A percentile compares a stretch with the other conserved stretches of the same genome.
phyloP scores from a whole-genome alignment of 1,139 yeast genomes.

The Hansenula sp. region DNA sequence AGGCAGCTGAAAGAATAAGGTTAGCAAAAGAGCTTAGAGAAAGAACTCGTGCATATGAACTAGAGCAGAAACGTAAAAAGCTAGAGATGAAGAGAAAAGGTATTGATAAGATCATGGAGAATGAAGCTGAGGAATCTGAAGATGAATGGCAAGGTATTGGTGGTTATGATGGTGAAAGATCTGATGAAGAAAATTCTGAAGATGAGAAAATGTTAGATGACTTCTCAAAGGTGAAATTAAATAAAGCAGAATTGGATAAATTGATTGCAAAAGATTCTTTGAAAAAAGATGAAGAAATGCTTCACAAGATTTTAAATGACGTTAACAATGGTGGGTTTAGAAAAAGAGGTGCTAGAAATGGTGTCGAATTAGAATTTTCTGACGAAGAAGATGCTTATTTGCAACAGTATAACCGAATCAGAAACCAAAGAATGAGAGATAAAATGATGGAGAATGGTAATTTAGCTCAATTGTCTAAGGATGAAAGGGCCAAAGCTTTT shows the following conservation, averaged over 20 bases:
- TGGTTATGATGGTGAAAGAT: conserved; percentile 70
- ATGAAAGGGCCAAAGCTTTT: conserved; percentile 68
- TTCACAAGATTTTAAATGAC: conserved; percentile 75
- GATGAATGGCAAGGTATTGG: conserved; percentile 95
- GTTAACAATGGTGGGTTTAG: conserved; percentile 78
- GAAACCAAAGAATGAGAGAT: conserved; percentile 51
- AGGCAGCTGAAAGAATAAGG: conserved; percentile 19
- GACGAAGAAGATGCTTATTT: conserved; percentile 59
- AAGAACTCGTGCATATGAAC: conserved; percentile 30
- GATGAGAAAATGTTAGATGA: conserved; percentile 84
- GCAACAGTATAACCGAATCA: conserved; percentile 34
- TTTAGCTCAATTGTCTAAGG: conserved; percentile 42
- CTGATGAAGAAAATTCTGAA: conserved; percentile 67
- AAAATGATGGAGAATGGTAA: conserved; percentile 52
- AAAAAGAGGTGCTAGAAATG: conserved; percentile 52
- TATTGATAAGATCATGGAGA: conserved; percentile 29
- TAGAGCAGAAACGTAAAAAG: conserved; percentile 36
- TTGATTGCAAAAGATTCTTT: conserved; percentile 66
- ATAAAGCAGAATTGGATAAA: conserved; percentile 56
- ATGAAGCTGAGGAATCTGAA: conserved; percentile 92
- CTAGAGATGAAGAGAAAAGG: conserved; percentile 29
- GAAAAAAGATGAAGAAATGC: conserved; percentile 62
- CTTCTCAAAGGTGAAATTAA: conserved; percentile 51
- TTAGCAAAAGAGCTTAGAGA: conserved; percentile 16
- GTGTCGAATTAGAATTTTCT: conserved; percentile 63